Conservation (phyloP, 1,284 basidiomycete genomes). For the Neolentinus lepideus region DNA sequence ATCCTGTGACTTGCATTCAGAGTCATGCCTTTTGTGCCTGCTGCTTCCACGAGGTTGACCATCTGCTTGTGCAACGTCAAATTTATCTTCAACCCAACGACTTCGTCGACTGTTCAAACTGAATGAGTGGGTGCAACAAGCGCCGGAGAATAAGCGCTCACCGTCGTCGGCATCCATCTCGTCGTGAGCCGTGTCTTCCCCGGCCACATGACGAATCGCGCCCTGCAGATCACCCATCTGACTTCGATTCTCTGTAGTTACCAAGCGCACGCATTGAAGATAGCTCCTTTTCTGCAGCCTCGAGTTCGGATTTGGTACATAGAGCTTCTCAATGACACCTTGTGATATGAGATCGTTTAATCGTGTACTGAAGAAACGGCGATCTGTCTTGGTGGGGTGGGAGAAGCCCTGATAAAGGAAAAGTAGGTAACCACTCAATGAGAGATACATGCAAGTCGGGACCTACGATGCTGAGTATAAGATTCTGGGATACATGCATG, state of each 20-base stretch:
- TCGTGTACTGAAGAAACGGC: slow-evolving; percentile 70
- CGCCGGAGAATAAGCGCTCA: neutral
- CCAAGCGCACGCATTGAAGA: slow-evolving; percentile 56
- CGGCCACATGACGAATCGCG: slow-evolving; percentile 21
- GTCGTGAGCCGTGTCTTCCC: slow-evolving; percentile 11
- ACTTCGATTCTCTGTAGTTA: slow-evolving; percentile 28
- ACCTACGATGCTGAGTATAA: slow-evolving; percentile 63
- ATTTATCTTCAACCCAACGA: slow-evolving; percentile 43
- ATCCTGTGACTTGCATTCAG: slow-evolving; percentile 42
- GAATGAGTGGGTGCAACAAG: neutral
- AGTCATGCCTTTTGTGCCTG: slow-evolving; percentile 62
- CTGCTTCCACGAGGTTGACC: slow-evolving; percentile 57
- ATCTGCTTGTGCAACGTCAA: slow-evolving; percentile 72
- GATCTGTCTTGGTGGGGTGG: slow-evolving; percentile 63
- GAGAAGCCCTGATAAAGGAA: slow-evolving; percentile 51
- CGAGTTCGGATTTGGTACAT: slow-evolving; percentile 49
- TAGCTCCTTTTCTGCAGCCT: slow-evolving; percentile 33
- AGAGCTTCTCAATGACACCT: slow-evolving; percentile 65
- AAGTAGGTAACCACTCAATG: neutral
- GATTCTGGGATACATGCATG: slow-evolving; percentile 62
- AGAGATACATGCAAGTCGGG: slow-evolving; percentile 1
- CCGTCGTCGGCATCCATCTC: slow-evolving; percentile 10
- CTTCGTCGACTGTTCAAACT: slow-evolving; percentile 9
- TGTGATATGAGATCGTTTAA: slow-evolving; percentile 63
- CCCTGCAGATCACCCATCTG: slow-evolving; percentile 7